Evolutionary conservation across 2,329 filamentous ascomycete genomes (phyloP).

Genomic region (Emmonsiellopsis sp.): DNA sequence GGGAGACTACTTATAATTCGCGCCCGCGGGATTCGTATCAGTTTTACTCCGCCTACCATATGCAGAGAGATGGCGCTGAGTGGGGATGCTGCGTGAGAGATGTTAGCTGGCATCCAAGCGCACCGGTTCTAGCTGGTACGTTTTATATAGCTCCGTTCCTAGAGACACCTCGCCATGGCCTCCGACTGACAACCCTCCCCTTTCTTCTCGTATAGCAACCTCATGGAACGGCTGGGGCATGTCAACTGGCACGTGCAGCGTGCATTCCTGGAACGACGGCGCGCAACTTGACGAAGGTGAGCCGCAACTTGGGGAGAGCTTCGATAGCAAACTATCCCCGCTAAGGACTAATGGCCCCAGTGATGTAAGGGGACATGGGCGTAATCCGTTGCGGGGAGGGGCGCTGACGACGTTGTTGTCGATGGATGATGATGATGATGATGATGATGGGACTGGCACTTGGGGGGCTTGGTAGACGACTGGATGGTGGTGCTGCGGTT

Average conservation of each 20-base stretch:
- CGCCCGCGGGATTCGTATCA: constrained; percentile 46
- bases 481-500: too few relatives aligned
- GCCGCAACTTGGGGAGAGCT: constrained; percentile 6
- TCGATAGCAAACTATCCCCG: constrained; percentile 7
- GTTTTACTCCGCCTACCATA: constrained; percentile 47
- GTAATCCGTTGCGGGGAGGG: background rate
- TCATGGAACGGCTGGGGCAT: constrained; percentile 72
- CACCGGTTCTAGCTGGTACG: constrained; percentile 64
- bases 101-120: constrained; percentile 81
- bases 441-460: background rate
- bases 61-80: constrained; percentile 42
- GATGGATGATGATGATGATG: background rate
- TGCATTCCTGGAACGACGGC: constrained; percentile 67
- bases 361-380: background rate
- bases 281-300: constrained; percentile 8
- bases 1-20: constrained; percentile 55
- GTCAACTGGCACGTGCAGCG: constrained; percentile 62
- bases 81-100: constrained; percentile 79
- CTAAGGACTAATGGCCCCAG: background rate
- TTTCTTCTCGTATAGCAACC: constrained; percentile 50
- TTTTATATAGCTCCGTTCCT: constrained; percentile 8
- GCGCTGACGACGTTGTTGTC: background rate
- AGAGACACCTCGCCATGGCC: background rate
- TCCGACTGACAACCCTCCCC: constrained; percentile 34
- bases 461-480: too few relatives aligned